These are phyloP conservation scores for Acacia acuminata DNA, from an alignment of 306 rosid species.

Conservation along the genomic window DNA sequence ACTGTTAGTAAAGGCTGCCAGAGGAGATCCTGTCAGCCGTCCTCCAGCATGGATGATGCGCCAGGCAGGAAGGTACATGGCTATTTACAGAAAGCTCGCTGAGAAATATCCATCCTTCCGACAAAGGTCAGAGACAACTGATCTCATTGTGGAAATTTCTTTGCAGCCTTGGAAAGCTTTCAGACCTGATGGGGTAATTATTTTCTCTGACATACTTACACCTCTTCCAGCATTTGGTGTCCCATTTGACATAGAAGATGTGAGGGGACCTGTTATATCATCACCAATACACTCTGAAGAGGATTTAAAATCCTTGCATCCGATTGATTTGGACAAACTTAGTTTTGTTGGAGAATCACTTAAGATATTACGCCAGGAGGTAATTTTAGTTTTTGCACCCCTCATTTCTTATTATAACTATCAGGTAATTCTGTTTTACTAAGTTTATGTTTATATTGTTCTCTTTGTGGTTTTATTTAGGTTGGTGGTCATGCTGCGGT, in stretches of 20 bases:
- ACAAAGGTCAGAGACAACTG: slow-evolving; percentile 97
- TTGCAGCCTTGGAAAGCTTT: slow-evolving; percentile 99
- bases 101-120: slow-evolving; percentile 95
- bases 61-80: slow-evolving; percentile 99
- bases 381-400: slow-evolving; percentile 30
- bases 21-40: slow-evolving; percentile 85
- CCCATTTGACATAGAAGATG: slow-evolving; percentile 91
- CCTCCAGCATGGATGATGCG: slow-evolving; percentile 99
- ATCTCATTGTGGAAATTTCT: slow-evolving; percentile 98
- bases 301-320: slow-evolving; percentile 75
- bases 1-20: slow-evolving; percentile 91
- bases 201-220: slow-evolving; percentile 95
- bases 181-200: slow-evolving; percentile 94
- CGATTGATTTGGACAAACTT: slow-evolving; percentile 81
- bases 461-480: slow-evolving; percentile 39
- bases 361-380: slow-evolving; percentile 75
- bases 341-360: slow-evolving; percentile 86
- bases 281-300: slow-evolving; percentile 84
- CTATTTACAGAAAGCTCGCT: slow-evolving; percentile 92
- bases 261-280: slow-evolving; percentile 89
- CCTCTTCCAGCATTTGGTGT: slow-evolving; percentile 96
- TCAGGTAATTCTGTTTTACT: slow-evolving; percentile 1
- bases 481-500: slow-evolving; percentile 84
- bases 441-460: background rate
- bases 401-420: slow-evolving; percentile 20